Conservation (phyloP, 768 basidiomycete species). For the Saitozyma sp. region DNA sequence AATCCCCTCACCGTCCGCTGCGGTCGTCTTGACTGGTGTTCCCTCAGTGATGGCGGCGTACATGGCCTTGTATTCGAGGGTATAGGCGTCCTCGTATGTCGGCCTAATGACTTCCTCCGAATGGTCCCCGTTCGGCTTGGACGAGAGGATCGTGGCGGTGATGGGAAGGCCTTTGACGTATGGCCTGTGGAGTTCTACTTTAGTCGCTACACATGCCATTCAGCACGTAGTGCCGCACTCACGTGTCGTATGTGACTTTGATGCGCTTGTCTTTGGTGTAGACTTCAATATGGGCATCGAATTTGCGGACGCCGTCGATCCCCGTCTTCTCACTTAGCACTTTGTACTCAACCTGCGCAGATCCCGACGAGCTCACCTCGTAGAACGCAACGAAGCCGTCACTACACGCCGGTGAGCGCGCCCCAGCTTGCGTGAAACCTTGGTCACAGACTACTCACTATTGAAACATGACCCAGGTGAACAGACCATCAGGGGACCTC, state of each 20-base stretch:
- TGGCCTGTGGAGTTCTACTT: conserved; percentile 15
- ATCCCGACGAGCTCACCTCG: conserved; percentile 28
- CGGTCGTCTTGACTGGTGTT: conserved; percentile 29
- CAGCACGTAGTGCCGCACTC: conserved; percentile 12
- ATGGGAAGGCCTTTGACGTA: conserved; percentile 50
- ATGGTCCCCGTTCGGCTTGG: conserved; percentile 22
- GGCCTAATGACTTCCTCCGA: conserved; percentile 37
- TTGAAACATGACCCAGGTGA: conserved; percentile 15
- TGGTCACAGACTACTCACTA: conserved; percentile 7
- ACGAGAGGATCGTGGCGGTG: conserved; percentile 23
- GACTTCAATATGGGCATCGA: conserved; percentile 10
- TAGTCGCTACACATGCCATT: background rate
- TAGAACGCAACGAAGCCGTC: conserved; percentile 24
- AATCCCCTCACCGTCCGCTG: conserved; percentile 25
- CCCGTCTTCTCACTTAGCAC: conserved; percentile 61
- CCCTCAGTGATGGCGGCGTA: conserved; percentile 25
- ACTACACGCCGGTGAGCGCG: conserved; percentile 1
- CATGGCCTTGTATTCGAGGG: conserved; percentile 38
- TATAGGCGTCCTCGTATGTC: conserved; percentile 45
- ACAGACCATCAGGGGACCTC: conserved; percentile 11
- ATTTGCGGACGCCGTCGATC: conserved; percentile 56
- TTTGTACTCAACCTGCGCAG: conserved; percentile 39
- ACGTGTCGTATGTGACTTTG: conserved; percentile 33
- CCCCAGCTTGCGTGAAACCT: background rate
- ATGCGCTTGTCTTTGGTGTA: conserved; percentile 8